Percentiles rank a stretch among this genome's conserved stretches.
Conservation (phyloP, 768 basidiomycete species). For the Suillus bovinus region DNA sequence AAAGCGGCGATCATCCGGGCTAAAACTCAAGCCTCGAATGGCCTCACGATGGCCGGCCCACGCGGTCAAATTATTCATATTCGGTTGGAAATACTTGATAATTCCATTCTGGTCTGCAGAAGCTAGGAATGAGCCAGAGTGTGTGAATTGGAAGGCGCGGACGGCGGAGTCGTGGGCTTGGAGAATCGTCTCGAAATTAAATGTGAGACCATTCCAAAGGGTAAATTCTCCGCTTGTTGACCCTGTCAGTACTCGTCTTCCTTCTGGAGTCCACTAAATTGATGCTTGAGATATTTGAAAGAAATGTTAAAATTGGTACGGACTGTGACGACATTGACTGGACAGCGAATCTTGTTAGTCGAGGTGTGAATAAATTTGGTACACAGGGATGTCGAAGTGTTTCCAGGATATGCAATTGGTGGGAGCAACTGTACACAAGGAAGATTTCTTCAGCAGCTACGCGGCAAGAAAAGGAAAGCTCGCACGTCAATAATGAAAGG, state of each 20-base stretch:
- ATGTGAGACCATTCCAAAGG: slow-evolving; percentile 97
- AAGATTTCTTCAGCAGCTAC: slow-evolving; percentile 29
- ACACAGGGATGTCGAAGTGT: slow-evolving; percentile 90
- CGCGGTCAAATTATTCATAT: slow-evolving; percentile 97
- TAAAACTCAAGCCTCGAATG: slow-evolving; percentile 88
- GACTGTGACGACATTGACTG: slow-evolving; percentile 93
- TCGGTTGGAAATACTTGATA: slow-evolving; percentile 98
- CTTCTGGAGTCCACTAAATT: slow-evolving; percentile 94
- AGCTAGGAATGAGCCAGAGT: slow-evolving; percentile 90
- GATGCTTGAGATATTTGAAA: slow-evolving; percentile 9
- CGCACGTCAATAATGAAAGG: slow-evolving; percentile 89
- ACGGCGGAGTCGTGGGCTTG: slow-evolving; percentile 97
- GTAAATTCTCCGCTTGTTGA: slow-evolving; percentile 98
- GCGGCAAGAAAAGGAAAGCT: slow-evolving; percentile 18
- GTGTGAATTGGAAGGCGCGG: slow-evolving; percentile 86
- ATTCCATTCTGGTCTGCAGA: slow-evolving; percentile 92
- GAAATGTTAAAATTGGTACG: slow-evolving; percentile 32
- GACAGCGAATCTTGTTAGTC: slow-evolving; percentile 97
- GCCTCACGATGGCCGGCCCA: slow-evolving; percentile 96
- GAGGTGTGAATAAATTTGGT: slow-evolving; percentile 98
- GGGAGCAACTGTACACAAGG: slow-evolving; percentile 73
- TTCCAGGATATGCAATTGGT: slow-evolving; percentile 87
- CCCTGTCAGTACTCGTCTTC: slow-evolving; percentile 88
- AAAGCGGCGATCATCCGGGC: slow-evolving; percentile 88
- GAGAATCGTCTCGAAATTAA: slow-evolving; percentile 99